Conservation (phyloP, 1,284 basidiomycete species). For the Sanghuangporus weigelae region DNA sequence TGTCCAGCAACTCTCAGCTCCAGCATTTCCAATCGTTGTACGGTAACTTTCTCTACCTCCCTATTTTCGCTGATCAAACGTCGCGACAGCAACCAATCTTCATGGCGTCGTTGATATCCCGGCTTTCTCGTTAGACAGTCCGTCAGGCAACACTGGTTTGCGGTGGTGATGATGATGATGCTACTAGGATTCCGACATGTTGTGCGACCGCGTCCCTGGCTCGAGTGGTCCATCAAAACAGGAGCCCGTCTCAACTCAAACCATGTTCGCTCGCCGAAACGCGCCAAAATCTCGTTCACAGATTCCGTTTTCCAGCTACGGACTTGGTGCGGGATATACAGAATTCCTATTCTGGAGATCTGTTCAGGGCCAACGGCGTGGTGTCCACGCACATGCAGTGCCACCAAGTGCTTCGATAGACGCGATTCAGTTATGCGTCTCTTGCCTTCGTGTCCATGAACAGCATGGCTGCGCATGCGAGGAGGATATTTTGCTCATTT, state of each 20-base stretch:
- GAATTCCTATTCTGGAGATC: not conserved
- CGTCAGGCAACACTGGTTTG: not conserved
- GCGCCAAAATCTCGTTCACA: conserved; percentile 5
- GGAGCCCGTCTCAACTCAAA: conserved; percentile 9
- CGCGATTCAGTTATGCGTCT: not conserved
- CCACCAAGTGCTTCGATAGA: conserved; percentile 1
- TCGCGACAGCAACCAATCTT: not conserved
- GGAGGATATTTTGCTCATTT: not conserved
- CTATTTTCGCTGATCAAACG: not conserved
- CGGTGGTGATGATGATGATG: conserved; percentile 2
- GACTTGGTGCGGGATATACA: not conserved
- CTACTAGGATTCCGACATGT: not conserved
- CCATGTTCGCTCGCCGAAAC: not conserved
- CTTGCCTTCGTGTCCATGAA: not conserved
- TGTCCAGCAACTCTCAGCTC: not conserved
- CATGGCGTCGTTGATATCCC: not conserved
- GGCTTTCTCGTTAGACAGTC: not conserved
- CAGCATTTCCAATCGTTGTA: not conserved
- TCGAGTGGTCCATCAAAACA: not conserved
- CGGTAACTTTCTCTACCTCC: not conserved
- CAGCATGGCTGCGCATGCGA: not conserved
- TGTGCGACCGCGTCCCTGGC: not conserved
- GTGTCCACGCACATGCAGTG: not conserved
- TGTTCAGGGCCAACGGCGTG: conserved; percentile 5
- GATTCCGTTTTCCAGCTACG: not conserved